phyloP scores from a whole-genome alignment of 768 basidiomycete genomes.

The Leucogyrophana mollusca region DNA sequence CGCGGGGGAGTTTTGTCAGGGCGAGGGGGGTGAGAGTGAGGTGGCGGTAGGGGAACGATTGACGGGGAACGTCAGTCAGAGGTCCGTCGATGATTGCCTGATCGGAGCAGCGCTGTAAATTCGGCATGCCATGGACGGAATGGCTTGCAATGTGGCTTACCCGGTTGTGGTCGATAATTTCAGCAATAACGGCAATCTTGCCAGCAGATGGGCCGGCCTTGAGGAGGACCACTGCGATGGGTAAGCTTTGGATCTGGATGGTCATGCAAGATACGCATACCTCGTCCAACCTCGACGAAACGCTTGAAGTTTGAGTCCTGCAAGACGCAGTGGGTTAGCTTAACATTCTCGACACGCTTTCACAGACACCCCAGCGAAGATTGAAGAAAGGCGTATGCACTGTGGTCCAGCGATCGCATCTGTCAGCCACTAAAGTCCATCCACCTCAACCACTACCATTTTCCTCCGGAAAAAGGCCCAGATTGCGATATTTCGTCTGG shows the following conservation, averaged over 20 bases:
- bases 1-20: constrained; percentile 83
- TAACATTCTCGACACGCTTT: too few species aligned
- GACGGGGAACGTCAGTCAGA: constrained; percentile 86
- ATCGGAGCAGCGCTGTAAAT: neutral
- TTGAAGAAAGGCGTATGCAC: too few species aligned
- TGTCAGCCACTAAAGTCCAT: too few species aligned
- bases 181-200: constrained; percentile 91
- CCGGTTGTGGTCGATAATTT: constrained; percentile 99
- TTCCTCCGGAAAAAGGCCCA: too few species aligned
- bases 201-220: constrained; percentile 83
- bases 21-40: constrained; percentile 86
- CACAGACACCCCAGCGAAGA: too few species aligned
- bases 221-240: constrained; percentile 76
- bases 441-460: too few species aligned
- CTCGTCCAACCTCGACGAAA: constrained; percentile 98
- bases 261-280: constrained; percentile 39
- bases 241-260: neutral
- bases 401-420: too few species aligned
- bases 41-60: constrained; percentile 89
- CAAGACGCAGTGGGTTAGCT: neutral
- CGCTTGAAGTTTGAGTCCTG: constrained; percentile 91
- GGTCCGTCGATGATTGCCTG: constrained; percentile 98
- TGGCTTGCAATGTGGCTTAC: constrained; percentile 45
- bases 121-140: neutral
- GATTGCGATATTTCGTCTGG: too few species aligned